These are phyloP conservation scores for Tripidium arundinaceum DNA, from an alignment of 202 grass and related monocot species.

Conservation along the genomic window DNA sequence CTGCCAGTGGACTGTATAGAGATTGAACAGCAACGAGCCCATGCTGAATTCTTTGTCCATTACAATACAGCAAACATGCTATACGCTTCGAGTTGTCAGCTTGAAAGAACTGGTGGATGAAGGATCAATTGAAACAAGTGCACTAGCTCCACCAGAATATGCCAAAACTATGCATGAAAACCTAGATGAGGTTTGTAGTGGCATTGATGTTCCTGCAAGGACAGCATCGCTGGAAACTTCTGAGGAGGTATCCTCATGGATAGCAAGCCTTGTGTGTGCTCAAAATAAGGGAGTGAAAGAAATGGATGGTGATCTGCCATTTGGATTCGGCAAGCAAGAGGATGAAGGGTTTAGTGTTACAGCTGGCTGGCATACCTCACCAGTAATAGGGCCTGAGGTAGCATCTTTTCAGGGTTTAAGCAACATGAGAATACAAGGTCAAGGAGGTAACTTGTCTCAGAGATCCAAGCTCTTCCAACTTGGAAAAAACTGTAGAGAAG, in stretches of 20 bases:
- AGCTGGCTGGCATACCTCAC: slow-evolving; percentile 45
- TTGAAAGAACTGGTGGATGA: too few species aligned
- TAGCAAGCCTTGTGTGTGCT: slow-evolving; percentile 52
- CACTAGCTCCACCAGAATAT: slow-evolving; percentile 18
- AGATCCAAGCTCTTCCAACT: slow-evolving; percentile 32
- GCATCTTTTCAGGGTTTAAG: slow-evolving; percentile 45
- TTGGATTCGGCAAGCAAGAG: slow-evolving; percentile 50
- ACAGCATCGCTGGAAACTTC: slow-evolving; percentile 24
- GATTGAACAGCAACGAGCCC: too few species aligned
- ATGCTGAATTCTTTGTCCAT: too few species aligned
- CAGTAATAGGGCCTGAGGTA: slow-evolving; percentile 31
- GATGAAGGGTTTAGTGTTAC: slow-evolving; percentile 71
- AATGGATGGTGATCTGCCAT: slow-evolving; percentile 31
- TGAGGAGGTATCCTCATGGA: slow-evolving; percentile 50
- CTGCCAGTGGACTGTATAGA: slow-evolving; percentile 29
- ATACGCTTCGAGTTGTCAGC: too few species aligned
- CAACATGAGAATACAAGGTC: slow-evolving; percentile 37
- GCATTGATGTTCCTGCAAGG: slow-evolving; percentile 33
- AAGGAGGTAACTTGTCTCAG: slow-evolving; percentile 46
- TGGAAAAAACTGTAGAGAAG: slow-evolving; percentile 54
- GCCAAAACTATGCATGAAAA: slow-evolving; percentile 10
- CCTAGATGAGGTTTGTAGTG: slow-evolving; percentile 24
- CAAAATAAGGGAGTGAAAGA: slow-evolving; percentile 41
- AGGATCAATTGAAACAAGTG: neutral
- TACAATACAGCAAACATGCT: too few species aligned